These are phyloP conservation scores for Bocquillonia castaneifolia DNA, from an alignment of 441 rosid genomes.

Conservation along the genomic window DNA sequence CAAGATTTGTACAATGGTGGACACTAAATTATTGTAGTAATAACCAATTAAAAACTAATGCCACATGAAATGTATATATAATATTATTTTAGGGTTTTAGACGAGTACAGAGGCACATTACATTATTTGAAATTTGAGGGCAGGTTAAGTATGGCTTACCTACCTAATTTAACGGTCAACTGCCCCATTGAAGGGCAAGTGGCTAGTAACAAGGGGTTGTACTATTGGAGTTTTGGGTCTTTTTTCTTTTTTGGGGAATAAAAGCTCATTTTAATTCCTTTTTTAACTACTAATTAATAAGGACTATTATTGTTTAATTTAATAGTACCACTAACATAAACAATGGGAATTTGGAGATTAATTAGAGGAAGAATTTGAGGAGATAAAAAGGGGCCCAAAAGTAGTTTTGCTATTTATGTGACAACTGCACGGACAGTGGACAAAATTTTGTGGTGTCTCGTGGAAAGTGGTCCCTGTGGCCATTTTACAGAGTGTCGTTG, in stretches of 20 bases:
- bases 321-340: no score
- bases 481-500: no score
- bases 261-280: no score
- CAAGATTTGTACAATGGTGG: background rate
- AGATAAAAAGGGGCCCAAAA: background rate
- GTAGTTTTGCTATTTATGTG: background rate
- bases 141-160: constrained; percentile 12
- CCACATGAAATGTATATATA: background rate
- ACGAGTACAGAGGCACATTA: constrained; percentile 14
- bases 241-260: no score
- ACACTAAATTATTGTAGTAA: background rate
- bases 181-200: constrained; percentile 1
- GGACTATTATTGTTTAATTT: no score
- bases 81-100: background rate
- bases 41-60: background rate
- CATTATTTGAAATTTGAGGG: constrained; percentile 7
- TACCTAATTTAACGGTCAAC: constrained; percentile 28
- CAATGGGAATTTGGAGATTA: background rate
- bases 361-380: background rate
- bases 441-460: background rate
- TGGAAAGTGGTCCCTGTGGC: background rate
- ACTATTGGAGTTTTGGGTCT: no score
- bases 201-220: background rate
- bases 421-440: background rate
- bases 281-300: no score